Evolutionary conservation across 345 rosid genomes (phyloP).

Genomic region (Microcos paniculata): DNA sequence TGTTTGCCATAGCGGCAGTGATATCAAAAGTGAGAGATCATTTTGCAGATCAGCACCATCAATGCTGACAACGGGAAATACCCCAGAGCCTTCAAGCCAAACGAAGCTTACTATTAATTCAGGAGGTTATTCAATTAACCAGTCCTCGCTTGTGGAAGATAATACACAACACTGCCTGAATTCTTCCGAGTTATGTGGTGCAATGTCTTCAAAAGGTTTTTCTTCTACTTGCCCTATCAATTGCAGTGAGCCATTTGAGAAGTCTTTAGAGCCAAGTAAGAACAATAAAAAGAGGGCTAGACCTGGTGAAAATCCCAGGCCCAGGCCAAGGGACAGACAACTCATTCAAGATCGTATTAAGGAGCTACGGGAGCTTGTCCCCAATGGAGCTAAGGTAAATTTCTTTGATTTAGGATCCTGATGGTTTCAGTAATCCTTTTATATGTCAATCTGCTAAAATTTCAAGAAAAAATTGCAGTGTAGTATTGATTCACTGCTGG

Average conservation of each 20-base stretch:
- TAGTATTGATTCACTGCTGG: slow-evolving; percentile 96
- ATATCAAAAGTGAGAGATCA: slow-evolving; percentile 49
- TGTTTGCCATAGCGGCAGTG: slow-evolving; percentile 50
- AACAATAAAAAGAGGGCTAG: slow-evolving; percentile 73
- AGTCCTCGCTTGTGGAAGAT: slow-evolving; percentile 38
- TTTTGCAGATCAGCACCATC: slow-evolving; percentile 54
- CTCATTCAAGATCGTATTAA: slow-evolving; percentile 95
- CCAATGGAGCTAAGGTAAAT: slow-evolving; percentile 91
- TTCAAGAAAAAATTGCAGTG: slow-evolving; percentile 57
- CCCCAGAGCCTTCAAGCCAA: slow-evolving; percentile 48
- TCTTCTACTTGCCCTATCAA: slow-evolving; percentile 72
- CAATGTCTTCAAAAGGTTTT: slow-evolving; percentile 62
- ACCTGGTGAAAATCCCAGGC: slow-evolving; percentile 85
- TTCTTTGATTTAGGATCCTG: slow-evolving; percentile 15
- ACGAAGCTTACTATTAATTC: slow-evolving; percentile 40
- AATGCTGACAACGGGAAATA: slow-evolving; percentile 44
- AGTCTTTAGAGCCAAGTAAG: slow-evolving; percentile 58
- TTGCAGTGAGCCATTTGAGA: slow-evolving; percentile 64
- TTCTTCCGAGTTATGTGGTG: slow-evolving; percentile 58
- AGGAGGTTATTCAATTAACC: slow-evolving; percentile 46
- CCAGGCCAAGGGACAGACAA: slow-evolving; percentile 97
- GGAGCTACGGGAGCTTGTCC: slow-evolving; percentile 96
- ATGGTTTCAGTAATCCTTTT: slow-evolving; percentile 4
- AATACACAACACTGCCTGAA: slow-evolving; percentile 40
- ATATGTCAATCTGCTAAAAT: slow-evolving; percentile 26